Evolutionary conservation across 2,329 filamentous ascomycete species (phyloP).

Genomic region (Epichloe bromicola): DNA sequence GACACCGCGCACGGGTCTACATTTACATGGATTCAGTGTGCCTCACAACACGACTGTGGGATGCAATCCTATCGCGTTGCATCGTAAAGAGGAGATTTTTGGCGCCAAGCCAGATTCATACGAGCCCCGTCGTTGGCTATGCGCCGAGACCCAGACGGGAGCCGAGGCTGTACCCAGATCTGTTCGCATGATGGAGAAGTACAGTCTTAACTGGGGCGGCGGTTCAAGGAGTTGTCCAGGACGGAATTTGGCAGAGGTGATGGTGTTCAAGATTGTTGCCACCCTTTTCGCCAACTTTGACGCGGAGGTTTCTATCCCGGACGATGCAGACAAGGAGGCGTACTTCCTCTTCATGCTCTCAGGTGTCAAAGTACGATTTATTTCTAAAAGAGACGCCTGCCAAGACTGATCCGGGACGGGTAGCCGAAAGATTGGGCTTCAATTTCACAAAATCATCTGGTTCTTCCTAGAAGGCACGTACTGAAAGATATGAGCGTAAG

Average conservation of each 20-base stretch:
- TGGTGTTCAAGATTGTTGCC: conserved; percentile 31
- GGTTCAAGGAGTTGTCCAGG: conserved; percentile 38
- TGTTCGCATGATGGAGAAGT: conserved; percentile 30
- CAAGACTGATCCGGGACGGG: background rate
- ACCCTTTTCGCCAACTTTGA: conserved; percentile 33
- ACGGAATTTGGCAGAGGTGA: conserved; percentile 35
- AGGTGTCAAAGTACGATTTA: conserved; percentile 30
- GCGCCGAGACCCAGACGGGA: conserved; percentile 13
- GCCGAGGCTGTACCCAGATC: conserved; percentile 5
- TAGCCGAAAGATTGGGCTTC: background rate
- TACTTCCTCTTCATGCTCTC: conserved; percentile 42
- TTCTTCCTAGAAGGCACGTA: too few relatives aligned
- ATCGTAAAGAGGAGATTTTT: conserved; percentile 36
- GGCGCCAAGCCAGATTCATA: conserved; percentile 31
- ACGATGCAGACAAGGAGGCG: conserved; percentile 25
- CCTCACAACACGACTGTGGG: conserved; percentile 35
- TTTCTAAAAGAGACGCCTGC: background rate
- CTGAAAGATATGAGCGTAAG: too few relatives aligned
- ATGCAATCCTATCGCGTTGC: conserved; percentile 36
- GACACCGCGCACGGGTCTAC: conserved; percentile 25
- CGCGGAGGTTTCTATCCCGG: conserved; percentile 26
- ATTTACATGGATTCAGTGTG: conserved; percentile 26
- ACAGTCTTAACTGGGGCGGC: conserved; percentile 38
- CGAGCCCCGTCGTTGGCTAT: conserved; percentile 35
- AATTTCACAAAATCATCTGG: too few relatives aligned